A percentile compares a stretch with the other conserved stretches of the same genome.
Evolutionary conservation across 805 yeast genomes (phyloP).

Genomic region (Metschnikowia continentalis): DNA sequence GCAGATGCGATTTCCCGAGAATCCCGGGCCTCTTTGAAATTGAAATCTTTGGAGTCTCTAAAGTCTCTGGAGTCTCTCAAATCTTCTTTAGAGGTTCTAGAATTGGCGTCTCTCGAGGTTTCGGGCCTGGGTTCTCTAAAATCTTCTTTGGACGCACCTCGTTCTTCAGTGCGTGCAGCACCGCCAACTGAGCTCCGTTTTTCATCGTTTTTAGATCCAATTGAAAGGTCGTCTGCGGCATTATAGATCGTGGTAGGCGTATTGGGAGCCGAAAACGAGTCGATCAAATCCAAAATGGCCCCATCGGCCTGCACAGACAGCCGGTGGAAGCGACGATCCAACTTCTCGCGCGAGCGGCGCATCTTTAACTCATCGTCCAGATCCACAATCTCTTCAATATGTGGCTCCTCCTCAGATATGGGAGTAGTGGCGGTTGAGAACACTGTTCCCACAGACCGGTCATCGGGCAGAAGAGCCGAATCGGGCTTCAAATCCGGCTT

Average conservation of each 20-base stretch:
- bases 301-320: constrained; percentile 14
- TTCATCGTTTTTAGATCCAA: neutral
- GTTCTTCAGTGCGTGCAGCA: too few relatives aligned
- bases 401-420: constrained; percentile 2
- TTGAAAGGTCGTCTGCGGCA: neutral
- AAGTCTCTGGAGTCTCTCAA: too few relatives aligned
- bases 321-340: constrained; percentile 13
- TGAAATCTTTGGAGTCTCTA: too few relatives aligned
- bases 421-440: neutral
- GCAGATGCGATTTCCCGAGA: too few relatives aligned
- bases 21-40: too few relatives aligned
- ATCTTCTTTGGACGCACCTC: neutral
- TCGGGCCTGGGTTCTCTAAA: neutral
- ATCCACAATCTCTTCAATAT: constrained; percentile 41
- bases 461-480: neutral
- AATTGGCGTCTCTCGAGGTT: too few relatives aligned
- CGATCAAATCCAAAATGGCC: constrained; percentile 19
- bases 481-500: neutral
- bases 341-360: constrained; percentile 13
- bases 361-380: constrained; percentile 33
- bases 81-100: too few relatives aligned
- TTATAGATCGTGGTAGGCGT: constrained; percentile 17
- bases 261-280: constrained; percentile 17
- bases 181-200: too few relatives aligned
- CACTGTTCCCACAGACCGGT: neutral